Percentiles rank a stretch among this genome's conserved stretches.
Conservation (phyloP, 306 rosid species). For the Elaeagnus macrophylla region DNA sequence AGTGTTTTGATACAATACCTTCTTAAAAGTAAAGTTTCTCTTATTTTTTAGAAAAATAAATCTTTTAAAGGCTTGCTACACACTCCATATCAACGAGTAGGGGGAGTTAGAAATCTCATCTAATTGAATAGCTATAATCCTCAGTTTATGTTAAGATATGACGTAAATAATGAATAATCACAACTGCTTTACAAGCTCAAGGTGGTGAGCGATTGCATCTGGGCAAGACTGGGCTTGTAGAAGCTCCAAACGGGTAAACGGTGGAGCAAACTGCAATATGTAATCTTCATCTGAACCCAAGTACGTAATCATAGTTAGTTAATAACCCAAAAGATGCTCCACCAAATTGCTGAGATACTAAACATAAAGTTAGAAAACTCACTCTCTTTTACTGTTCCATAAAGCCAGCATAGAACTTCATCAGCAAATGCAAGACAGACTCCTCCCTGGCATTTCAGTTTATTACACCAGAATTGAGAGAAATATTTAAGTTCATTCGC, state of each 20-base stretch:
- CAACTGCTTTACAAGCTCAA: conserved; percentile 40
- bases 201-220: conserved; percentile 54
- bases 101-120: no score
- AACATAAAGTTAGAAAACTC: conserved; percentile 25
- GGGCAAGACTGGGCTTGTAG: conserved; percentile 74
- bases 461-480: neutral
- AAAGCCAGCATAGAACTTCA: conserved; percentile 96
- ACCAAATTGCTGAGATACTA: neutral
- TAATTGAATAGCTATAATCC: no score
- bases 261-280: conserved; percentile 73
- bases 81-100: no score
- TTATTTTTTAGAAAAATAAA: no score
- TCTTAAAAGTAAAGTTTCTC: no score
- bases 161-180: conserved; percentile 1
- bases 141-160: no score
- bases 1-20: no score
- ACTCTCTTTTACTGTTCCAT: conserved; percentile 98
- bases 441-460: conserved; percentile 68
- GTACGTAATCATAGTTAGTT: conserved; percentile 9
- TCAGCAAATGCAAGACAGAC: conserved; percentile 98
- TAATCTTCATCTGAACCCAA: conserved; percentile 72
- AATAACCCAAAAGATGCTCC: neutral
- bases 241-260: conserved; percentile 83
- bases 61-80: no score
- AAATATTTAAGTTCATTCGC: neutral